Conservation (phyloP, 2,329 filamentous ascomycete genomes). For the Penicillium hordei region DNA sequence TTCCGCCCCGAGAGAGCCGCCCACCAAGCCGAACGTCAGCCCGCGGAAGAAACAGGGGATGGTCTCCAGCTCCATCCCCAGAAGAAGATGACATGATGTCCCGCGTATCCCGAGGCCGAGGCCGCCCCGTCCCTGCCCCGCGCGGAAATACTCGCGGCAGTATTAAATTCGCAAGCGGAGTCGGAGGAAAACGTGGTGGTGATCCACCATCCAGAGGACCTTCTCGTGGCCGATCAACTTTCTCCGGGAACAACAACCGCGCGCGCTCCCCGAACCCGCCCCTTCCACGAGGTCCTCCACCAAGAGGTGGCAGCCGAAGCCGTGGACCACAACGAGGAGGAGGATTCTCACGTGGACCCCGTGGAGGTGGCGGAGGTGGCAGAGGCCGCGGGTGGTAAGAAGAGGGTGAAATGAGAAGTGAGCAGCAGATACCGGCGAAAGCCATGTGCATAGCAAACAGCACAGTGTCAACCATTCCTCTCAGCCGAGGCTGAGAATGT, state of each 20-base stretch:
- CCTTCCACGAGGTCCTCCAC: conserved; percentile 14
- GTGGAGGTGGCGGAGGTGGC: conserved; percentile 16
- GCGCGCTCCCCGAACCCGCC: conserved; percentile 31
- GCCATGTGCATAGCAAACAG: background rate
- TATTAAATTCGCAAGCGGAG: conserved; percentile 38
- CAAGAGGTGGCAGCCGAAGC: conserved; percentile 15
- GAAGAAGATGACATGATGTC: conserved; percentile 38
- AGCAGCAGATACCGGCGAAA: background rate
- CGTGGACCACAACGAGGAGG: conserved; percentile 17
- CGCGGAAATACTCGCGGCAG: conserved; percentile 30
- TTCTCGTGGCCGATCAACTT: conserved; percentile 28
- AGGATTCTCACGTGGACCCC: conserved; percentile 10
- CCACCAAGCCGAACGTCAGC: conserved; percentile 2
- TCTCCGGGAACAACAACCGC: conserved; percentile 19
- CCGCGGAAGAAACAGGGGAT: conserved; percentile 3
- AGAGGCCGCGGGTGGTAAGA: conserved; percentile 18
- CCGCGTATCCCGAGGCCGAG: conserved; percentile 23
- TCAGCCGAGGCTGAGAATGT: background rate
- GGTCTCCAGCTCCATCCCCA: conserved; percentile 29
- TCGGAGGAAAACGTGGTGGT: conserved; percentile 27
- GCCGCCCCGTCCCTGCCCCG: conserved; percentile 28
- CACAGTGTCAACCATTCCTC: background rate
- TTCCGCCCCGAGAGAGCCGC: conserved; percentile 8
- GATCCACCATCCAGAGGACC: background rate
- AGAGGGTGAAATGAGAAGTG: background rate